Evolutionary conservation across 2,329 filamentous ascomycete species (phyloP).

Genomic region (Calycina herbarum): DNA sequence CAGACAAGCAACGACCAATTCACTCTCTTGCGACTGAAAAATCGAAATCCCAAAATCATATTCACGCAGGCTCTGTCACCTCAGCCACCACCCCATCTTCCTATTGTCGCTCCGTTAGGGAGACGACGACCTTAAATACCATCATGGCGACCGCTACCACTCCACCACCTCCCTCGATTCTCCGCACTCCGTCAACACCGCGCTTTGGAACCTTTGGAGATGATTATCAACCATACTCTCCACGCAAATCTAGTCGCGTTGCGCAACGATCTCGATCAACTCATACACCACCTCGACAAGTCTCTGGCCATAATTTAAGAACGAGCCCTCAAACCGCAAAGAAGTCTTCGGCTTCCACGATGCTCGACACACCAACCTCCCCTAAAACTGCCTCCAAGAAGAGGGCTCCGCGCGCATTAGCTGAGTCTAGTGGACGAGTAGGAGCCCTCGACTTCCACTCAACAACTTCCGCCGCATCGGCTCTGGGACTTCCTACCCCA

Average conservation of each 20-base stretch:
- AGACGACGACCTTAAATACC: not conserved
- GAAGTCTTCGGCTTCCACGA: conserved; percentile 28
- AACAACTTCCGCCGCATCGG: conserved; percentile 43
- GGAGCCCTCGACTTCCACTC: conserved; percentile 47
- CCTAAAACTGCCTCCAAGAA: conserved; percentile 35
- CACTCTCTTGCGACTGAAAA: not conserved
- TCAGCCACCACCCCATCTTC: not conserved
- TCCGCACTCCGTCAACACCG: conserved; percentile 69
- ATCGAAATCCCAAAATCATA: not conserved
- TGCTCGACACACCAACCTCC: conserved; percentile 23
- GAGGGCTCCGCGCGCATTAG: conserved; percentile 27
- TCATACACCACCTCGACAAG: conserved; percentile 54
- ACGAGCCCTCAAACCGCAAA: conserved; percentile 26
- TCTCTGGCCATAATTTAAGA: conserved; percentile 27
- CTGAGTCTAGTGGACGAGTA: conserved; percentile 49
- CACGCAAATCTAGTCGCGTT: conserved; percentile 67
- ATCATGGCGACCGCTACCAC: conserved; percentile 46
- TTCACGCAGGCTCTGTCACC: not conserved
- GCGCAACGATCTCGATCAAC: conserved; percentile 50
- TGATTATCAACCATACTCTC: conserved; percentile 70
- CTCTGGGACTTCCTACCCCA: conserved; percentile 30
- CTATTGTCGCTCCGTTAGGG: not conserved
- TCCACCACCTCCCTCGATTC: conserved; percentile 56
- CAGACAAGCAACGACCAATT: not conserved
- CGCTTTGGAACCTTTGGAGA: conserved; percentile 63